Evolutionary conservation across 2,329 filamentous ascomycete species (phyloP), one percentile per base, ranked within the genome.

Genomic region (Cladosporium halotolerans): DNA sequence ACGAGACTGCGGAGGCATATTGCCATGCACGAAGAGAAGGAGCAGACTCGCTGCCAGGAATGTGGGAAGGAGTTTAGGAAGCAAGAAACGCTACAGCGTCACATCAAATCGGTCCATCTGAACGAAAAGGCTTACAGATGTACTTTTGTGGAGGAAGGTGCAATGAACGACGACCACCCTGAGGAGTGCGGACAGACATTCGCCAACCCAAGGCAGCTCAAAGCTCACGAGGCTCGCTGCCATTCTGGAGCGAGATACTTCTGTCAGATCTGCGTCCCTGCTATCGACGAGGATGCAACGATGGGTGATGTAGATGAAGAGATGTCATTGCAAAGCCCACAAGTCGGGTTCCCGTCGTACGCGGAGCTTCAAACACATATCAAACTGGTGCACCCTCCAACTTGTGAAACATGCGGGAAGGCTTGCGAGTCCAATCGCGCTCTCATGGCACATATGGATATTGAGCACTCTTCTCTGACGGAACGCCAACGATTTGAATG

Each of bases 41-140:
- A 93, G 66, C 60, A 67, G 39, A 64, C 61, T n/a, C 63, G 55
- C 8, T 68, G 66, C 41, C 56, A 52, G n/a, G 63, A 64, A 62
- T 96, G 92, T 66, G 83, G 77, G 45, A 93, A 93, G 74, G 83
- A 82, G 16, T 97, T 96, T 69, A 82, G 92, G 57, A 96, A 96
- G 70, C 86, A 89, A 66, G 84, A 89, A 59, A 95, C 90, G 0
- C 77, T 96, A 13, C 83, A 91, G 66, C 84, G 87, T 48, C 92
- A 97, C 67, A 81, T 96, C 58, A 82, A 85, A 51, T 81, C 82
- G 9, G 85, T 84, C 10, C 92, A 97, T 68, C 73, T 92, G 38
- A 76, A 84, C 28, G 71, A 85, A 55, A 82, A 85, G 43, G 83
- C 88, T 0, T 95, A 84, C 63, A 76, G 78, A 4, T 97, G 92